Evolutionary conservation across 2,329 filamentous ascomycete genomes (phyloP).

Genomic region (Exophiala viscosa): DNA sequence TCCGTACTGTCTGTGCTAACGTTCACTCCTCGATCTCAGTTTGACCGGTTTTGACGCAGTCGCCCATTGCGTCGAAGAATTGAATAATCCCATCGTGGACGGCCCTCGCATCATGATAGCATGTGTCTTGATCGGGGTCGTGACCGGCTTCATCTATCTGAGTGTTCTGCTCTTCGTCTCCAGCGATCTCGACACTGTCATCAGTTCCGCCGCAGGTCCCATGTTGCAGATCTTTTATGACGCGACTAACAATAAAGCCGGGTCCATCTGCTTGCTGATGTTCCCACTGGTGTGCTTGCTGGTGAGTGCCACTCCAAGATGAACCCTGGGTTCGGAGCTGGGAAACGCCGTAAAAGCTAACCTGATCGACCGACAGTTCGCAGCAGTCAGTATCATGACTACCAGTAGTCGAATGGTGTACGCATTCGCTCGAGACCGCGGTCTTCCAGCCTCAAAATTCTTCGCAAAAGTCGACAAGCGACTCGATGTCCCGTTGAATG

Average conservation of each 20-base stretch:
- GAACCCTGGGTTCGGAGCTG: neutral
- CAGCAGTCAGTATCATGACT: constrained; percentile 62
- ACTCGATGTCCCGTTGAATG: constrained; percentile 64
- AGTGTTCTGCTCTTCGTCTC: constrained; percentile 62
- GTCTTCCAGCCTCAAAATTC: constrained; percentile 42
- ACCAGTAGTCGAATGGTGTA: constrained; percentile 64
- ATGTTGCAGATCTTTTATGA: constrained; percentile 61
- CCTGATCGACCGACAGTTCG: constrained; percentile 51
- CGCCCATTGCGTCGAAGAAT: constrained; percentile 54
- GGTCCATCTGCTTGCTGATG: constrained; percentile 63
- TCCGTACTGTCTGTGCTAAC: neutral
- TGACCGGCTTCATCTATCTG: constrained; percentile 61
- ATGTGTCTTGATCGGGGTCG: constrained; percentile 60
- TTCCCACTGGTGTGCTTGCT: constrained; percentile 30
- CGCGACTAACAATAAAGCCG: constrained; percentile 59
- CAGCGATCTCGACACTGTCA: constrained; percentile 55
- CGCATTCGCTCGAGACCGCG: constrained; percentile 64
- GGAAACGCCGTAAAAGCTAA: neutral
- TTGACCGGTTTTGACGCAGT: constrained; percentile 34
- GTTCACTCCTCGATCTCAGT: neutral
- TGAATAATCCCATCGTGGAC: constrained; percentile 46
- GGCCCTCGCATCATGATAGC: constrained; percentile 65
- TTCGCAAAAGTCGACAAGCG: constrained; percentile 60
- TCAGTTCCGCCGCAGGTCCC: constrained; percentile 54
- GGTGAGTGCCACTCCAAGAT: constrained; percentile 10